A percentile compares a stretch with the other conserved stretches of the same genome.
Evolutionary conservation across 2,329 filamentous ascomycete species (phyloP).

Genomic region (Talaromyces pinophilus): DNA sequence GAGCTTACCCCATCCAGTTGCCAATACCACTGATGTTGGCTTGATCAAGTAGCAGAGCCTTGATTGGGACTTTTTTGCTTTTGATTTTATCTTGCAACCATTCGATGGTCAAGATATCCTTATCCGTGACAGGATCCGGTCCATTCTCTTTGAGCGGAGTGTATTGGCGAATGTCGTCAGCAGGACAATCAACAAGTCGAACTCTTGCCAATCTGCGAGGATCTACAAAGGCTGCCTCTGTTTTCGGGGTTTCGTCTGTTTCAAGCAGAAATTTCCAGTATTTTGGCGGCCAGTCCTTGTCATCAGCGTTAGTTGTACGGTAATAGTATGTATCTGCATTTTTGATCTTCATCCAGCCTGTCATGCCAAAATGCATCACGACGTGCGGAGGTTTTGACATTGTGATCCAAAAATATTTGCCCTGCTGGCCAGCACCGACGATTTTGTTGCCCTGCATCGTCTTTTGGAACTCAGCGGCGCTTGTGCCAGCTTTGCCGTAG

Average conservation of each 20-base stretch:
- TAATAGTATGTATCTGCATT: conserved; percentile 79
- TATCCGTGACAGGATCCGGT: conserved; percentile 85
- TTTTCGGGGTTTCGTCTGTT: conserved; percentile 63
- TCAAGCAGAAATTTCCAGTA: conserved; percentile 84
- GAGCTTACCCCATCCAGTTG: conserved; percentile 80
- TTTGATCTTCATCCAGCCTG: conserved; percentile 84
- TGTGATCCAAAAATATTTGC: conserved; percentile 95
- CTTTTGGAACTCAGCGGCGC: conserved; percentile 69
- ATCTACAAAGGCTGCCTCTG: conserved; percentile 78
- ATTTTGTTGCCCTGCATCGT: conserved; percentile 75
- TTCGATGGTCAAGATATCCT: conserved; percentile 70
- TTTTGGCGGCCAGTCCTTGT: conserved; percentile 79
- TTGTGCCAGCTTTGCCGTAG: conserved; percentile 88
- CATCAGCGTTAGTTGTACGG: conserved; percentile 61
- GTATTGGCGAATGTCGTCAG: conserved; percentile 70
- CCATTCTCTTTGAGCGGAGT: conserved; percentile 88
- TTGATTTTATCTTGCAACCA: conserved; percentile 73
- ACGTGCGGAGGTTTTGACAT: conserved; percentile 77
- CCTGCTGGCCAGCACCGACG: conserved; percentile 74
- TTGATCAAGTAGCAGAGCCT: conserved; percentile 86
- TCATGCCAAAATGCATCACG: conserved; percentile 81
- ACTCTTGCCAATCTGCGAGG: conserved; percentile 76
- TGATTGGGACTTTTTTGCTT: conserved; percentile 80
- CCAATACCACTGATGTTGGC: conserved; percentile 87
- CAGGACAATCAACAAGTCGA: conserved; percentile 77